These are phyloP conservation scores for Sclerotinia spermophila DNA, from an alignment of 2,329 filamentous ascomycete species.

Conservation along the genomic window DNA sequence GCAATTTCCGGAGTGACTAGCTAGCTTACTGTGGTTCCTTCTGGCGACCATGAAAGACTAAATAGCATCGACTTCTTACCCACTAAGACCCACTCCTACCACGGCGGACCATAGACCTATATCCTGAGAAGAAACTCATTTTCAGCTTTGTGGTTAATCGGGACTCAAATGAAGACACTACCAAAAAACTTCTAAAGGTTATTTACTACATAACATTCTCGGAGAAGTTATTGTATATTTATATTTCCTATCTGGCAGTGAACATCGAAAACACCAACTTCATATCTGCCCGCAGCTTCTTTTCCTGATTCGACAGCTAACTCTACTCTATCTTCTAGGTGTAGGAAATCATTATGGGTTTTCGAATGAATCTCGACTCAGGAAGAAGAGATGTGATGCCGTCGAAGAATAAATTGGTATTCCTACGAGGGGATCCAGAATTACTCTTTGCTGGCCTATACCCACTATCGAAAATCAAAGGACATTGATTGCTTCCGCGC, in stretches of 20 bases:
- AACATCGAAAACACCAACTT: no score
- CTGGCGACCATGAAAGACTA: not conserved
- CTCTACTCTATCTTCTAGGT: no score
- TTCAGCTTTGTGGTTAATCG: not conserved
- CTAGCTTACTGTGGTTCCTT: not conserved
- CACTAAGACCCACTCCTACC: not conserved
- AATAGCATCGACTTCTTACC: not conserved
- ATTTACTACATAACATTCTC: not conserved
- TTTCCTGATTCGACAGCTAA: accelerated
- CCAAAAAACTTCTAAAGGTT: not conserved
- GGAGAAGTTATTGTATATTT: no score
- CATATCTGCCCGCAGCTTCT: no score
- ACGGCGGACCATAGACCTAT: accelerated
- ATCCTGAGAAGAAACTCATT: not conserved
- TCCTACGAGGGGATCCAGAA: no score
- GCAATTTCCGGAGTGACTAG: no score
- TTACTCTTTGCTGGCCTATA: not conserved
- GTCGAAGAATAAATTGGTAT: no score
- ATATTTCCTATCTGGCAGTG: no score
- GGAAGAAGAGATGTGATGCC: no score
- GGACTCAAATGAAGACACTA: not conserved
- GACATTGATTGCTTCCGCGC: not conserved
- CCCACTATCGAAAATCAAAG: not conserved
- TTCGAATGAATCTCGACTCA: no score
- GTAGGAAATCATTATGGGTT: no score